Base-by-base conservation (phyloP, 441 rosid species). In the Hura crepitans region DNA sequence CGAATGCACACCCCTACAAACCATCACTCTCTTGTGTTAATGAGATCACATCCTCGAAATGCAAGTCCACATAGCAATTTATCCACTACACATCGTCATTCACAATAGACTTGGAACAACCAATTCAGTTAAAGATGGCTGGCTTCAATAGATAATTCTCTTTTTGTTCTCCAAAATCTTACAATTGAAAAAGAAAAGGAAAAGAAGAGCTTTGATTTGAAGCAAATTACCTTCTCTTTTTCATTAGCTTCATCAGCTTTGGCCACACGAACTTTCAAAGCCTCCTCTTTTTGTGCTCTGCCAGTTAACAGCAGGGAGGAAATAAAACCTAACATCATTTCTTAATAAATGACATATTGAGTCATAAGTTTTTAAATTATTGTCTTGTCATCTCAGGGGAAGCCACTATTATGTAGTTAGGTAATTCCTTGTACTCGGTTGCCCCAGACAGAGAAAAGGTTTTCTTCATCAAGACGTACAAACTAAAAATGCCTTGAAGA, bases 201-300 rank as follows among this genome's bases (percentile, higher is more conserved):
- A 67, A 49, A 70, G 35, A 35, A 62, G 17, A 53, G 66, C 55
- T 65, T 35, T 45, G 45, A n/a, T 65, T 45, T 5, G 57, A 57
- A 74, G 66, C 69, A 72, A 37, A 62, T 61, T 74, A 95, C 99
- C 99, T 91, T 92, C 82, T 92, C 99, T 72, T 83, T 92, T 82
- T 83, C 95, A 65, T 80, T 79, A 65, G 86, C 85, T 85, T 95
- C 98, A 75, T 81, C 83, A 72, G 95, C 83, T 85, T 91, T 95
- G 70, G 86, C 70, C 42, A 84, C 91, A 72, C 96, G 96, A 85
- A 87, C 96, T 78, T 87, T 87, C 57, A 95, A 78, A 59, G 99
- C 97, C 82, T 95, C 99, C 72, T 95, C 97, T 75, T 91, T 92
- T 75, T 95, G 98, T 54, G 79, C 69, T 83, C 99, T 95, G 86